A percentile compares a stretch with the other conserved stretches of the same genome.
Evolutionary conservation across 306 rosid species (phyloP).

Genomic region (Vigna trinervia): DNA sequence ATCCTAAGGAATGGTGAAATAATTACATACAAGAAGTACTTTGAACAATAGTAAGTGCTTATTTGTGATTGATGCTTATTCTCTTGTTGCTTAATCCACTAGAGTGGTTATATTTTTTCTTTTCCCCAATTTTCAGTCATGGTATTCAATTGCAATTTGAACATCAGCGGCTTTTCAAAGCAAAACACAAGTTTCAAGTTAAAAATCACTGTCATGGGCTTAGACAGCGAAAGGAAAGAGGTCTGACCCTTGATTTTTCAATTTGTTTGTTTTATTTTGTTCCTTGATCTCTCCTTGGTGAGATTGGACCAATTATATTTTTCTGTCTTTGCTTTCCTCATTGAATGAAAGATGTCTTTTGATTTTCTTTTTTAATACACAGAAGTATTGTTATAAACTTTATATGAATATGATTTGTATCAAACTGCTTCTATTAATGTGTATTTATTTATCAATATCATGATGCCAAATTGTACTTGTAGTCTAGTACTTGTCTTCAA

Average conservation of each 20-base stretch:
- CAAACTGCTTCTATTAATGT: background rate
- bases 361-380: background rate
- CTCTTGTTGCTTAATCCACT: constrained; percentile 16
- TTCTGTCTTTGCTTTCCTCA: background rate
- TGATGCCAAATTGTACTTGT: background rate
- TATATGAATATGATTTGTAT: background rate
- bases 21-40: constrained; percentile 68
- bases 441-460: constrained; percentile 3
- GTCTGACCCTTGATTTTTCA: constrained; percentile 44
- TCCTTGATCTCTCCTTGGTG: constrained; percentile 10
- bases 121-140: constrained; percentile 57
- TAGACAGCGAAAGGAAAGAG: constrained; percentile 59
- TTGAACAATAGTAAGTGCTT: constrained; percentile 50
- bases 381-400: background rate
- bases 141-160: constrained; percentile 58
- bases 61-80: constrained; percentile 30
- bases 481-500: constrained; percentile 24
- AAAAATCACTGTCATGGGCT: constrained; percentile 57
- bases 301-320: background rate
- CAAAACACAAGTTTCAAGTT: constrained; percentile 58
- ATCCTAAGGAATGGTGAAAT: constrained; percentile 48
- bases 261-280: constrained; percentile 28
- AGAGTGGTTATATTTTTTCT: background rate
- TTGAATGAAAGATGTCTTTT: background rate
- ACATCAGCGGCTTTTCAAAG: constrained; percentile 57